phyloP scores from a whole-genome alignment of 495 filamentous ascomycete genomes.

The Cercophora scortea region DNA sequence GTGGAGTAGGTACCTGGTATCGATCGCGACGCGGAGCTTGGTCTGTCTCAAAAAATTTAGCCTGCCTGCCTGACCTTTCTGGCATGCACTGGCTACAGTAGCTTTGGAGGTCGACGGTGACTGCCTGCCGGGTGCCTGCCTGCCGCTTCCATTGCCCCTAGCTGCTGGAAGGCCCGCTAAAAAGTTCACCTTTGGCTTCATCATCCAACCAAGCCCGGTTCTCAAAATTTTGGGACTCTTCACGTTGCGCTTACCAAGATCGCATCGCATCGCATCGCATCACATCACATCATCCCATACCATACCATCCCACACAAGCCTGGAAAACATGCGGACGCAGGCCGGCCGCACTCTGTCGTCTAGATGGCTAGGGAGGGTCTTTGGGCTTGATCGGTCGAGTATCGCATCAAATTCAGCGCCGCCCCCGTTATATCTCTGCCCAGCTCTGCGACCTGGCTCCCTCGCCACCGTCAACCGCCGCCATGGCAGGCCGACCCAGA shows the following conservation, averaged over 20 bases:
- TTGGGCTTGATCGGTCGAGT: conserved; percentile 28
- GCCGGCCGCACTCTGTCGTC: conserved; percentile 14
- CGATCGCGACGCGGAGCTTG: not conserved
- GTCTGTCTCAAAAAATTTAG: conserved; percentile 11
- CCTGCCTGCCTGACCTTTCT: not conserved
- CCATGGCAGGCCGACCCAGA: not conserved
- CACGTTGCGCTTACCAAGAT: not conserved
- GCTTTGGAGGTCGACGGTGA: not conserved
- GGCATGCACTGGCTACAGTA: too few relatives aligned
- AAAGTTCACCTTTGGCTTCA: not conserved
- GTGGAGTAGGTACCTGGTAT: too few relatives aligned
- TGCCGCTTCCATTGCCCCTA: not conserved
- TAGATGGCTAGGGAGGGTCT: conserved; percentile 34
- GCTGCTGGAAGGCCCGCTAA: conserved; percentile 6
- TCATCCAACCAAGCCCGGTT: too few relatives aligned
- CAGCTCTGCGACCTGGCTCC: conserved; percentile 17
- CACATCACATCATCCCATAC: too few relatives aligned
- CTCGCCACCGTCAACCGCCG: not conserved
- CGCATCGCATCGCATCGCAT: not conserved
- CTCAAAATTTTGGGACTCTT: too few relatives aligned
- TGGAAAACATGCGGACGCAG: conserved; percentile 13
- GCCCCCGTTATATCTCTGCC: conserved; percentile 36
- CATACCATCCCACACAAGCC: not conserved
- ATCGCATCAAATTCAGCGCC: conserved; percentile 23
- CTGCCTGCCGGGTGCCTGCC: conserved; percentile 7